Percentiles rank a stretch among this genome's conserved stretches.
phyloP scores from a whole-genome alignment of 805 yeast genomes.

The Saccharomyces eubayanus region DNA sequence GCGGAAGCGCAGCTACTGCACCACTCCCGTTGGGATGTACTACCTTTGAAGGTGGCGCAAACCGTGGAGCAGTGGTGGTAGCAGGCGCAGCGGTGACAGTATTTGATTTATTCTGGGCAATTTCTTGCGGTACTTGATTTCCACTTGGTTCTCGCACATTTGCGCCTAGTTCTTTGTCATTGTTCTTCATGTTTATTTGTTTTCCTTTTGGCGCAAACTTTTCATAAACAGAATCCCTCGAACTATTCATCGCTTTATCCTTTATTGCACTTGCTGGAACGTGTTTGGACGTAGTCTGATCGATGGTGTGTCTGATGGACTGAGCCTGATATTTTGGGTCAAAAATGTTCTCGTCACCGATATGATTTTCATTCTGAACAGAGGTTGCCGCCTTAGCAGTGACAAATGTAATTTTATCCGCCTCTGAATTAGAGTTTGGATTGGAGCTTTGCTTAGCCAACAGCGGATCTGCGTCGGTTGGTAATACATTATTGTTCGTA shows the following conservation, averaged over 20 bases:
- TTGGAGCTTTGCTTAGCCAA: background rate
- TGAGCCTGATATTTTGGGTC: constrained; percentile 52
- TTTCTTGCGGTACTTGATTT: background rate
- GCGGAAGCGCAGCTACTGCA: constrained; percentile 2
- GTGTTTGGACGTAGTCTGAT: constrained; percentile 61
- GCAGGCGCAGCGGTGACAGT: background rate
- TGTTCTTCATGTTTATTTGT: constrained; percentile 6
- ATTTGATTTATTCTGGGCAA: background rate
- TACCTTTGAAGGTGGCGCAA: constrained; percentile 22
- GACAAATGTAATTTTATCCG: constrained; percentile 40
- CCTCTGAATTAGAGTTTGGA: background rate
- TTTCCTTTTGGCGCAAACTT: constrained; percentile 30
- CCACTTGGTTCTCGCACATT: background rate
- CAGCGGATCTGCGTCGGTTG: constrained; percentile 1
- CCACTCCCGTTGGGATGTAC: constrained; percentile 20
- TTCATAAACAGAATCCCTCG: constrained; percentile 21
- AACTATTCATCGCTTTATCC: constrained; percentile 16
- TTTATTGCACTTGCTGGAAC: constrained; percentile 29
- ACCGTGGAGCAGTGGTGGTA: constrained; percentile 6
- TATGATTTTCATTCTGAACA: constrained; percentile 38
- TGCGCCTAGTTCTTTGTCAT: background rate
- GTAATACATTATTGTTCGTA: background rate
- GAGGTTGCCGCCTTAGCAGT: constrained; percentile 58
- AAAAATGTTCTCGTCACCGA: constrained; percentile 36
- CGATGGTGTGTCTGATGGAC: constrained; percentile 51